Evolutionary conservation across 2,329 filamentous ascomycete species (phyloP), one percentile per base, ranked within the genome.

Genomic region (Cladobotryum protrusum): DNA sequence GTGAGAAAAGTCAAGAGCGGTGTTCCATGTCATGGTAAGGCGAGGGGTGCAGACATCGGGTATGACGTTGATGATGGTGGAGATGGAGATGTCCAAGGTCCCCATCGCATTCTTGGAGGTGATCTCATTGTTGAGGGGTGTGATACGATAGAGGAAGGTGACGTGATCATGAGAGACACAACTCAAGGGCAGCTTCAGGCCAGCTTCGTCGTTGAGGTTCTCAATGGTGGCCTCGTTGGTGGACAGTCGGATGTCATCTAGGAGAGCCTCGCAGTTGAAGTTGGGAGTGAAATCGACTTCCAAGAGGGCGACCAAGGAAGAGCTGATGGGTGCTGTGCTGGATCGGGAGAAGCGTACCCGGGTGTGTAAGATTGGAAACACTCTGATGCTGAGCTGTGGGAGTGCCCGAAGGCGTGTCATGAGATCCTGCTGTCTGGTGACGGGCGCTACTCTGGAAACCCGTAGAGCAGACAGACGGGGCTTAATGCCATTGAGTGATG

Each of bases 201-300:
- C 76, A 2, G 74, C 68, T 41, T 73, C 65, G 35, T 68, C 66
- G 54, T 78, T 81, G 13, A 86, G 74, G 50, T 80, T 72, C 49
- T 83, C 76, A 15, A 86, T 76, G 13, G 67, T 68, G 43, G 82
- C 83, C 19, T 82, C 79, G 32, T 72, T 68, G 13, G 88, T 71
- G 1, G 71, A 67, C 24, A 90, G 68, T 1, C 72, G 58, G 49
- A 89, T 78, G 17, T 75, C 72, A 47, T 82, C 72, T 18, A 91
- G 74, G 12, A 71, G 69, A n/a, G 86, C 74, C 59, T 82, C 77
- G 63, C 82, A 87, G 44, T 83, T 79, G 50, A 85, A 80, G 61
- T 85, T 82, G 6, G 83, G 77, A 0, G 86, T 87, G 54, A 88
- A 83, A 66, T 90, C 87, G 36, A 90, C 67, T 61, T 90, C 86